Percentiles rank a stretch among this genome's conserved stretches.
Conservation (phyloP, 2,329 filamentous ascomycete genomes). For the Fusarium sp. region DNA sequence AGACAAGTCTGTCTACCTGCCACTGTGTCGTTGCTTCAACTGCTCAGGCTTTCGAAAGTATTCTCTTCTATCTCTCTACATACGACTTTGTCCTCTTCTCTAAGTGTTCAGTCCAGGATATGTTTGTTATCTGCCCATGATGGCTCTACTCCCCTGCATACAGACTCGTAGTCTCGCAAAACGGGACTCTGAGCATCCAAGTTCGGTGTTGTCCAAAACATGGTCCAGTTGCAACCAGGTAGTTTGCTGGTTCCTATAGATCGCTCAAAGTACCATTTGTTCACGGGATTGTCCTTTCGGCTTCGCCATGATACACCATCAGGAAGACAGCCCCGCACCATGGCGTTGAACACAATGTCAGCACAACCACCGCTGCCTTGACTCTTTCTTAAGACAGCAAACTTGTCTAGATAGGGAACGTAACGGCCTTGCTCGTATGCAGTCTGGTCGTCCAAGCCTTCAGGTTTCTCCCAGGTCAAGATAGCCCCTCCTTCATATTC, state of each 20-base stretch:
- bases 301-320: slow-evolving; percentile 93
- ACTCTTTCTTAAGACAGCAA: slow-evolving; percentile 88
- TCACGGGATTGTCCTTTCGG: slow-evolving; percentile 91
- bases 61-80: neutral
- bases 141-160: slow-evolving; percentile 75
- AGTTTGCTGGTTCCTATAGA: slow-evolving; percentile 87
- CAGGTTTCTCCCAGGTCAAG: slow-evolving; percentile 90
- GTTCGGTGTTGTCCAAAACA: slow-evolving; percentile 94
- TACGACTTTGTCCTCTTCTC: neutral
- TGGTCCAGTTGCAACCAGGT: slow-evolving; percentile 87
- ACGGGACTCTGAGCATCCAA: slow-evolving; percentile 66
- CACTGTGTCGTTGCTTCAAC: neutral
- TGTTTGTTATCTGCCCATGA: slow-evolving; percentile 72
- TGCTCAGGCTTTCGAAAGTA: neutral
- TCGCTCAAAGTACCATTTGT: slow-evolving; percentile 99
- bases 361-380: slow-evolving; percentile 94
- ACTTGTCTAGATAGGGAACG: slow-evolving; percentile 97
- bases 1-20: neutral
- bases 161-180: slow-evolving; percentile 78
- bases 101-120: slow-evolving; percentile 64
- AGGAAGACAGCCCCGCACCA: slow-evolving; percentile 91
- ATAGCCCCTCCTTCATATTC: slow-evolving; percentile 97
- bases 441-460: slow-evolving; percentile 66
- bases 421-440: slow-evolving; percentile 70
- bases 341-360: slow-evolving; percentile 95